Percentiles rank a stretch among this genome's conserved stretches.
Conservation (phyloP, 208 protist genomes). For the Crithidia brevicula region DNA sequence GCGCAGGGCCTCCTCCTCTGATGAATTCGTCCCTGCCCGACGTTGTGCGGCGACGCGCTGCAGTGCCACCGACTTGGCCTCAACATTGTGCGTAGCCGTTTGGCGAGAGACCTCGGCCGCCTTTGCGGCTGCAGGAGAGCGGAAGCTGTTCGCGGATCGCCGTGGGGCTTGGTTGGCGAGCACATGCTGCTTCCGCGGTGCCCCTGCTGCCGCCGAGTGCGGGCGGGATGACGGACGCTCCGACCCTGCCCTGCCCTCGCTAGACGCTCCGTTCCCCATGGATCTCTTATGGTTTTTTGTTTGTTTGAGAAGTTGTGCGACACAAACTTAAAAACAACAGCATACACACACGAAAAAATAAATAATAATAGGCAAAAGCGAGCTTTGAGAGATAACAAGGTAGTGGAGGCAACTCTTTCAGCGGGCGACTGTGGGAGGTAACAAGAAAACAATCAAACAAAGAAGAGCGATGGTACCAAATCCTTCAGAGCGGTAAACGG, state of each 20-base stretch:
- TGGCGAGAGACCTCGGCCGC: neutral
- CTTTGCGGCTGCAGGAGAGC: conserved; percentile 15
- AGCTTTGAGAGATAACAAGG: too few relatives aligned
- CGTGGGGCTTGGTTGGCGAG: conserved; percentile 32
- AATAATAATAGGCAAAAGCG: too few relatives aligned
- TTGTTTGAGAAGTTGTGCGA: conserved; percentile 5
- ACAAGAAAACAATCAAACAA: too few relatives aligned
- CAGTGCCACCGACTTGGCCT: conserved; percentile 17
- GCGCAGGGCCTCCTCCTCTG: conserved; percentile 43
- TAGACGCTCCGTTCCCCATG: conserved; percentile 40
- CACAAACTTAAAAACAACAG: neutral
- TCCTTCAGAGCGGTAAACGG: too few relatives aligned
- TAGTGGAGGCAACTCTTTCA: too few relatives aligned
- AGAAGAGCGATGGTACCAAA: too few relatives aligned
- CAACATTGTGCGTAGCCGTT: neutral
- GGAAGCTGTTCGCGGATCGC: conserved; percentile 18
- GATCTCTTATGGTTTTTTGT: conserved; percentile 10
- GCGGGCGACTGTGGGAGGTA: too few relatives aligned
- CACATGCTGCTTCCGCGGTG: conserved; percentile 24
- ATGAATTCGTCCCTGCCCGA: neutral
- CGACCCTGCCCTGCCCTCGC: conserved; percentile 1
- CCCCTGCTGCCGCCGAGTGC: conserved; percentile 5
- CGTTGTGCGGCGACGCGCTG: conserved; percentile 20
- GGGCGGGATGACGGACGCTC: conserved; percentile 12
- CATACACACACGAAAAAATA: conserved; percentile 11